Base-by-base conservation (phyloP, 2,329 filamentous ascomycete genomes). In the Apiospora koreana region DNA sequence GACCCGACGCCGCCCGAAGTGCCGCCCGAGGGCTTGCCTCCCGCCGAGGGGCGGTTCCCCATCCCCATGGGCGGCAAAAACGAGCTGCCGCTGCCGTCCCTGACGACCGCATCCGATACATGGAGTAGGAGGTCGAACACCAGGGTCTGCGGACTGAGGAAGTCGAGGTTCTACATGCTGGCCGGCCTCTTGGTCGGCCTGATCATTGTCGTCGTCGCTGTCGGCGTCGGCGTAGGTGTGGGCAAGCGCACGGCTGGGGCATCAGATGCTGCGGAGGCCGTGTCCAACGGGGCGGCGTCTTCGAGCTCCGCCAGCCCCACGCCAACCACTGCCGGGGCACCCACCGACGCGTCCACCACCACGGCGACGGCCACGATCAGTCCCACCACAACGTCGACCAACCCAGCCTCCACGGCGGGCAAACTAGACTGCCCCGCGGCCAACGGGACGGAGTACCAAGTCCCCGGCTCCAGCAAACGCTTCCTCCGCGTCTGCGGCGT, bases 401-500 rank as follows among this genome's bases (percentile, higher is more conserved):
- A 62, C 54, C 69, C 73, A 43, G 68, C 67, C 23, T 69, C 70
- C 9, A 67, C 70, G 48, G 67, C 62, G 7, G 67, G 70, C 10
- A 75, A 77, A 38, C 75, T 79, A 2, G 78, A 80, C 65, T 86
- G 84, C 68, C 84, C 84, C 0, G 78, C 77, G 1, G 79, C 81
- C 18, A 85, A 85, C 74, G 81, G 82, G 68, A 86, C 84, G 1
- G 74, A 79, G n/a, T 86, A 83, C 73, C 68, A 76, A 31, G 83
- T 84, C 1, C 80, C 82, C 0, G 79, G 80, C 10, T 82, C 82
- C 3, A 74, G 79, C 9, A 82, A 81, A 71, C 75, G 71, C 10
- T 87, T 86, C 77, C 73, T 82, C 28, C 83, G 82, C 8, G 68
- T 83, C 23, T 86, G 85, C 75, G 84, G 83, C 41, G 74, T 85